Evolutionary conservation across 352 stramenopile genomes (phyloP), one percentile per base, ranked within the genome.

Genomic region (Phytophthora constricta): DNA sequence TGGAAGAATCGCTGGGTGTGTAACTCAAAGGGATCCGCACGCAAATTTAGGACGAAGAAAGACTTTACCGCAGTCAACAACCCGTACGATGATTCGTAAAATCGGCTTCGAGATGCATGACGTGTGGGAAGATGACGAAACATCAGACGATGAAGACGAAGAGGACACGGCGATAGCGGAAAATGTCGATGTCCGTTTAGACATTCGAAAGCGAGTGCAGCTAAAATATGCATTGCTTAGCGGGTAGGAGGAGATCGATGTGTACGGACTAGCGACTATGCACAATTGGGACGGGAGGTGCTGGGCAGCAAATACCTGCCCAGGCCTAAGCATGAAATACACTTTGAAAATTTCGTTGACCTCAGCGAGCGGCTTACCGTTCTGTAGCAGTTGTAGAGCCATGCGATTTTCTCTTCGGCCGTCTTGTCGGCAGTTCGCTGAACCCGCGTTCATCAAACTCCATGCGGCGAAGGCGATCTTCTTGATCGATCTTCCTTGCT

Each of bases 1-100:
- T 58, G 31, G 20, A 34, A 58, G 37, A 37, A 58, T 34, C 22
- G 33, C 34, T 58, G 31, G 50, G 47, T 58, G 50, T 58, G 19
- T 34, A n/a, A n/a, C 31, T 58, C 33, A 58, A 58, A 48, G 31
- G 50, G 3, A 58, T 58, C 11, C 31, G 31, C 31, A 37, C 31
- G 31, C 31, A 37, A 37, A 37, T 37, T 11, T 11, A n/a, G 31
- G 11, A 37, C 5, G 31, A 37, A 37, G 31, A 37, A 37, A 11
- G 31, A 37, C 31, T 37, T 37, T 11, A 11, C 31, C 5, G 31
- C 11, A 11, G 31, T 37, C 5, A 37, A 37, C 31, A 37, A 37
- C 31, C 31, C 11, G 31, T 11, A 11, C 31, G 11, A 37, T 37
- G 31, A 11, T 37, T 5, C 31, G 11, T 11, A 37, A 37, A 13